Evolutionary conservation across 306 rosid genomes (phyloP).

Genomic region (Sophora flavescens): DNA sequence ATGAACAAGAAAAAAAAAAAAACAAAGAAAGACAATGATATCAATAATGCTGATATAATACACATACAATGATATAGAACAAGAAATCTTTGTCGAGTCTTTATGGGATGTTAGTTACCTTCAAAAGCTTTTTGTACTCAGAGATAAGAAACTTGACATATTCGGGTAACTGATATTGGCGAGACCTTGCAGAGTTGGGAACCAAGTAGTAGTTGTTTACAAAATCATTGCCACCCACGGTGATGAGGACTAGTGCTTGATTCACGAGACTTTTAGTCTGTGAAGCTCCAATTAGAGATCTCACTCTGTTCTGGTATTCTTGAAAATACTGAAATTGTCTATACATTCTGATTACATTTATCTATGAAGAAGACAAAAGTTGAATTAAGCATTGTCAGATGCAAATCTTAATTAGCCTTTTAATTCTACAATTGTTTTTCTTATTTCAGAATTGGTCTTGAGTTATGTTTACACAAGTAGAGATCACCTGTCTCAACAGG

Average conservation of each 20-base stretch:
- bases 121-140: conserved; percentile 62
- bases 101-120: conserved; percentile 44
- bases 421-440: neutral
- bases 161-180: conserved; percentile 64
- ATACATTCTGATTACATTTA: conserved; percentile 72
- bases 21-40: no score
- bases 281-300: conserved; percentile 57
- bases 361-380: conserved; percentile 44
- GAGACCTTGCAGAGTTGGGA: conserved; percentile 79
- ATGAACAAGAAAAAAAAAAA: no score
- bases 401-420: neutral
- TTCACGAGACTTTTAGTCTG: conserved; percentile 52
- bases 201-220: conserved; percentile 81
- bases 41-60: no score
- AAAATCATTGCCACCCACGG: conserved; percentile 87
- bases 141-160: conserved; percentile 68
- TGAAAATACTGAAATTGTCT: conserved; percentile 58
- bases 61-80: no score
- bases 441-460: neutral
- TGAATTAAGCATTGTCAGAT: neutral
- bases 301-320: conserved; percentile 61
- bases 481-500: no score
- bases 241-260: conserved; percentile 63
- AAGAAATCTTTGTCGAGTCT: no score
- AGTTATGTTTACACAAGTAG: neutral